Evolutionary conservation across 768 basidiomycete genomes (phyloP), one percentile per base, ranked within the genome.

Genomic region (Auriscalpium microsporum): DNA sequence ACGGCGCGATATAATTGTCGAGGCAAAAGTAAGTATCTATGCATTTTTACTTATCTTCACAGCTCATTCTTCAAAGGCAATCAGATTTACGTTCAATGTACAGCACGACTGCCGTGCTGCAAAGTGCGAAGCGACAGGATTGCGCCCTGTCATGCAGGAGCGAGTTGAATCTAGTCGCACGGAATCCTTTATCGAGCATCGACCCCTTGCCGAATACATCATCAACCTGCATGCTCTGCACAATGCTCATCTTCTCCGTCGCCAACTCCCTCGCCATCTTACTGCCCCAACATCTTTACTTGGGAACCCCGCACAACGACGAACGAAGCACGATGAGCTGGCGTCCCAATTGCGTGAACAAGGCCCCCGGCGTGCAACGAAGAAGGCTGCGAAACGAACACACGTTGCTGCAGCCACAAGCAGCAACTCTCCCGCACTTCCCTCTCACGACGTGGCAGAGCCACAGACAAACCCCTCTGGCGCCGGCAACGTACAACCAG

Each of bases 221-320:
- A 48, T 70, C 52, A 70, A 69, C 40, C 60, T 58, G 8, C 65
- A 68, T 48, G 65, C 67, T 17, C 54, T 69, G n/a, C 68, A 70
- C 55, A 70, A 70, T 61, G 67, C 65, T 10, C 61, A 64, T 28
- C 62, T 65, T 28, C 37, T 70, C 28, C 64, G 61, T 1, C 45
- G 55, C 14, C 46, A 53, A 5, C 58, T 69, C 7, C 66, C 64
- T 19, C 54, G 60, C 4, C 17, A 56, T 2, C 64, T 67, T 10
- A 59, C 57, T 0, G 45, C 23, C 3, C 68, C 68, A 10, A 53
- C 52, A 55, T 53, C 49, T 3, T 59, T 61, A 28, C 47, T 62
- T 17, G 37, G 28, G 14, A 61, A 67, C 44, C 57, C 53, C 9
- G 36, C 11, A 19, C 48, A 47, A 10, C 46, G 46, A 11, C 10